Evolutionary conservation across 108 stramenopile species (phyloP).

Genomic region (Chaetoceros tenuissimus): DNA sequence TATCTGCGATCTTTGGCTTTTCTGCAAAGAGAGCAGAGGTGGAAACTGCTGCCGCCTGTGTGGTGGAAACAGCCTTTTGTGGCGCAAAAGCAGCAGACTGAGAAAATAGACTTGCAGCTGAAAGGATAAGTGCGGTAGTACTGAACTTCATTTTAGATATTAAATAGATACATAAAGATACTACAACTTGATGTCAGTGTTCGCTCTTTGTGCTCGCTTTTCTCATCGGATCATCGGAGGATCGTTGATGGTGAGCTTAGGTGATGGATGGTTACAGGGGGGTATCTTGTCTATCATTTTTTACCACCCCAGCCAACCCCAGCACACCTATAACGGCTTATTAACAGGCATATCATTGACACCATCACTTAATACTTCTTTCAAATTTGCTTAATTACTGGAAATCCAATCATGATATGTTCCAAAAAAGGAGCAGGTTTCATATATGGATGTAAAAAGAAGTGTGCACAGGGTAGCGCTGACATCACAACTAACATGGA

Average conservation of each 20-base stretch:
- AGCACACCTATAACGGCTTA: too few species aligned
- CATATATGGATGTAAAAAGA: slow-evolving; percentile 47
- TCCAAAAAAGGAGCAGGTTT: slow-evolving; percentile 35
- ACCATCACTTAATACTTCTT: too few species aligned
- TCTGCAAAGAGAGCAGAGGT: slow-evolving; percentile 7
- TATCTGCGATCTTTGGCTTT: slow-evolving; percentile 69
- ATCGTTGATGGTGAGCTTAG: too few species aligned
- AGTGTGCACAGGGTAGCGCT: slow-evolving; percentile 50
- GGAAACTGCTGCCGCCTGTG: slow-evolving; percentile 1
- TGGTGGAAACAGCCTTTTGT: not conserved
- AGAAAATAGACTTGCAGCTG: not conserved
- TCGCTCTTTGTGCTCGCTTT: too few species aligned
- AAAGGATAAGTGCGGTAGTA: not conserved
- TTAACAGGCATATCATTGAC: too few species aligned
- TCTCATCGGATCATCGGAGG: too few species aligned
- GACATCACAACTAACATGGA: slow-evolving; percentile 33
- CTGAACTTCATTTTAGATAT: not conserved
- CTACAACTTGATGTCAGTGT: too few species aligned
- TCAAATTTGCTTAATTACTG: slow-evolving; percentile 16
- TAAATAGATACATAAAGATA: too few species aligned
- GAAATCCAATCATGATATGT: slow-evolving; percentile 23
- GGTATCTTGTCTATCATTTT: too few species aligned
- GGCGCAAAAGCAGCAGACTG: not conserved
- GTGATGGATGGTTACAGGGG: too few species aligned
- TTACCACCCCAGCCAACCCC: too few species aligned